Percentiles rank a stretch among this genome's conserved stretches.
Conservation (phyloP, 768 basidiomycete genomes). For the Tubosaeta sp. region DNA sequence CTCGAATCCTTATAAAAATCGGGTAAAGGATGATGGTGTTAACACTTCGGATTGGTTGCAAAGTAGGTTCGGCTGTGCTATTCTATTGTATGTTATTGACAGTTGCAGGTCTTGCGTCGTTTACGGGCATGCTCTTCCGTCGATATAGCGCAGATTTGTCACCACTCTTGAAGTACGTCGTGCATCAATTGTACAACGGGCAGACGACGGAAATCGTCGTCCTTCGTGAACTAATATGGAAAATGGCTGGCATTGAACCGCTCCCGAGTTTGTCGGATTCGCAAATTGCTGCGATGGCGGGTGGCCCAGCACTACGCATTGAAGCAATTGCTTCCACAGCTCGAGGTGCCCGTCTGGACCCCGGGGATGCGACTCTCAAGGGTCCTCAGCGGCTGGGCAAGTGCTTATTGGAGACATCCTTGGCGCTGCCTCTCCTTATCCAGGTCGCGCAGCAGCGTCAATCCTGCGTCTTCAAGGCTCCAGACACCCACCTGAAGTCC, state of each 20-base stretch:
- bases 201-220: slow-evolving; percentile 88
- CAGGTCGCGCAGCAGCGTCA: slow-evolving; percentile 91
- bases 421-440: slow-evolving; percentile 87
- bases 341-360: slow-evolving; percentile 71
- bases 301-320: slow-evolving; percentile 80
- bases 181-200: slow-evolving; percentile 81
- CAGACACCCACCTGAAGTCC: slow-evolving; percentile 78
- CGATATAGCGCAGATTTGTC: slow-evolving; percentile 81
- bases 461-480: slow-evolving; percentile 70
- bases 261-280: slow-evolving; percentile 84
- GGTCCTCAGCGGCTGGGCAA: slow-evolving; percentile 66
- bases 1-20: slow-evolving; percentile 73
- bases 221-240: slow-evolving; percentile 88
- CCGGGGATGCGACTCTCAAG: slow-evolving; percentile 57
- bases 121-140: slow-evolving; percentile 88
- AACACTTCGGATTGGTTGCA: slow-evolving; percentile 89
- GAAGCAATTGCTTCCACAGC: slow-evolving; percentile 82
- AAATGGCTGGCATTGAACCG: slow-evolving; percentile 93
- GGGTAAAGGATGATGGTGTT: slow-evolving; percentile 90
- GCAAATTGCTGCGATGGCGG: slow-evolving; percentile 87
- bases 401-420: slow-evolving; percentile 58
- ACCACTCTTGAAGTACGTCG: slow-evolving; percentile 83
- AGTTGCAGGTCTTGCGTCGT: slow-evolving; percentile 77
- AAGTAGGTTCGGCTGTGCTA: slow-evolving; percentile 52
- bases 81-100: slow-evolving; percentile 16